Conservation (phyloP, 2,329 filamentous ascomycete genomes). For the Talaromyces sp. region DNA sequence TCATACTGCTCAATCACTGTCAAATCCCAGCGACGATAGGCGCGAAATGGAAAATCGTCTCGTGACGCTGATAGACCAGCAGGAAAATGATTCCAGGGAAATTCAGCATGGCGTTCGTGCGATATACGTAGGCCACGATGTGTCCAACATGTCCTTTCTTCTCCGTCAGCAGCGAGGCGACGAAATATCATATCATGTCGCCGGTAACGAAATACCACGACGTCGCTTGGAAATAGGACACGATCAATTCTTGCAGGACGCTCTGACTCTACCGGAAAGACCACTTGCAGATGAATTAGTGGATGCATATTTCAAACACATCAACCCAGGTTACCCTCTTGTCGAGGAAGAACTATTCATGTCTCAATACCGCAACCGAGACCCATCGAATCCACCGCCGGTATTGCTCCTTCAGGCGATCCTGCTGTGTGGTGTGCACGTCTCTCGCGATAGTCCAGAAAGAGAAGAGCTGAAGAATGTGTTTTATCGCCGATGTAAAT, state of each 20-base stretch:
- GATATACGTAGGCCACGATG: conserved; percentile 55
- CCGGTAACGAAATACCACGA: conserved; percentile 43
- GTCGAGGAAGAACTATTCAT: conserved; percentile 53
- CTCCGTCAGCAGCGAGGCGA: conserved; percentile 49
- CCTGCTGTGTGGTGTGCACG: conserved; percentile 52
- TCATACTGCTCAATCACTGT: conserved; percentile 23
- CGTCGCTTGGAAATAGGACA: conserved; percentile 43
- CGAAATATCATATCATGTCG: conserved; percentile 42
- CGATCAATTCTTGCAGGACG: conserved; percentile 47
- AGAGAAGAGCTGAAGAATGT: conserved; percentile 46
- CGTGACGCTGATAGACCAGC: conserved; percentile 51
- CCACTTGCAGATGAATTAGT: conserved; percentile 50
- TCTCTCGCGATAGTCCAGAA: conserved; percentile 39
- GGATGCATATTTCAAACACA: conserved; percentile 49
- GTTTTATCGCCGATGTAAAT: conserved; percentile 54
- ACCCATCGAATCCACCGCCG: conserved; percentile 45
- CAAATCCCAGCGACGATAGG: conserved; percentile 39
- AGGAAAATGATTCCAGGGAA: conserved; percentile 44
- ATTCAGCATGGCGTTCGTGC: conserved; percentile 50
- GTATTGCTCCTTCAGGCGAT: conserved; percentile 51
- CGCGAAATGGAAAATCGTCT: conserved; percentile 46
- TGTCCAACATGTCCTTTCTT: conserved; percentile 56
- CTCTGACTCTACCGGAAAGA: conserved; percentile 49
- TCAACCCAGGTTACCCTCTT: conserved; percentile 53
- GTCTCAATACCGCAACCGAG: conserved; percentile 47